Evolutionary conservation across 768 basidiomycete genomes (phyloP), one percentile per base, ranked within the genome.

Genomic region (Tremella yokohamensis): DNA sequence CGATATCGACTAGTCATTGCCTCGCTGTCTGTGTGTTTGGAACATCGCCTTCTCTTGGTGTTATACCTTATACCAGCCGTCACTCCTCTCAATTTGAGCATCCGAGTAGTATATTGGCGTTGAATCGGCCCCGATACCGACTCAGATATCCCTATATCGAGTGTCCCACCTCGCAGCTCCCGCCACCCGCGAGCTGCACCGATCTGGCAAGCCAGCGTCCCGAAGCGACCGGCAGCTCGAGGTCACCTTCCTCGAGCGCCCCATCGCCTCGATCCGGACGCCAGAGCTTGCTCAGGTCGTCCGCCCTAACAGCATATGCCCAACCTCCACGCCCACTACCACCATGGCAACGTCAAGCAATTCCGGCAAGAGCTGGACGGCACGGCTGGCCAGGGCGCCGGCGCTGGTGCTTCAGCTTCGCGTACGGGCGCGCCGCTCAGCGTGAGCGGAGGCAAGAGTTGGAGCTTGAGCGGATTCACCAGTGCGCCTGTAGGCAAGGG

Each of bases 331-430:
- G 72, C 62, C 16, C 63, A 70, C 65, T 73, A 60, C 51, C 50
- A 59, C 40, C 65, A 68, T 70, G 69, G 72, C 22, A 73, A 70
- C 61, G 24, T 73, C 58, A 73, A 73, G 58, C 61, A 61, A 20
- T 73, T 73, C 60, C 48, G 67, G 50, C 65, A 66, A 52, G 72
- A 73, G 56, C 56, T 73, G 58, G 72, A 73, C 48, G 66, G 66
- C 29, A 68, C 62, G 4, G 61, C 49, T 54, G 13, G 45, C 47
- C 13, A 40, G 6, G 49, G 8, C 42, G 39, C 40, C 16, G 57
- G 57, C 24, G 50, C 22, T 6, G 56, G 54, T 15, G 45, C 42
- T 12, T 59, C 29, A 6, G 29, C 29, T 11, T 34, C 29, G 49
- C 1, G 64, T 54, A 42, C 42, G 11, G 26, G 37, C n/a, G 16